These are phyloP conservation scores for Boletus rubropictus DNA, from an alignment of 768 basidiomycete genomes.

Conservation along the genomic window DNA sequence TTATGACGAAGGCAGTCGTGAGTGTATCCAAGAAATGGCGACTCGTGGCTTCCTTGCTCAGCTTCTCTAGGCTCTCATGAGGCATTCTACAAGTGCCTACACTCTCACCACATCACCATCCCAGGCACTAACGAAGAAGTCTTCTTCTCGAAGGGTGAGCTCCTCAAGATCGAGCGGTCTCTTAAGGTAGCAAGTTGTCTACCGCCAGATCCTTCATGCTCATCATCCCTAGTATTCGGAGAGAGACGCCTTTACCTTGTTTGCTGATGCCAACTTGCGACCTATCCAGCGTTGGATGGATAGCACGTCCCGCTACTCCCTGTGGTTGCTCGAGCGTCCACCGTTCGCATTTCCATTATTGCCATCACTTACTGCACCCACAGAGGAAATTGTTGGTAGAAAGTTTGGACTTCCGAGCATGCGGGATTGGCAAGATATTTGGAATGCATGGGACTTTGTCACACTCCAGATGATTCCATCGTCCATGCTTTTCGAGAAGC, in stretches of 20 bases:
- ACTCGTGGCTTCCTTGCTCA: background rate
- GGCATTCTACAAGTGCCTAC: constrained; percentile 72
- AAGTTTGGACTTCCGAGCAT: constrained; percentile 64
- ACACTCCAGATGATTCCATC: constrained; percentile 82
- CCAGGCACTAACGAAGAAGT: constrained; percentile 41
- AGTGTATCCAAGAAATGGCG: constrained; percentile 16
- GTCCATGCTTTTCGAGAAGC: constrained; percentile 82
- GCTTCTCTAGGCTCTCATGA: constrained; percentile 65
- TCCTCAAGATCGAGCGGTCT: constrained; percentile 81
- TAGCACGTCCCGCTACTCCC: constrained; percentile 59
- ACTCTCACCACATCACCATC: constrained; percentile 50
- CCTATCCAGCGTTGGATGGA: constrained; percentile 86
- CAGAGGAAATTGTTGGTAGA: constrained; percentile 17
- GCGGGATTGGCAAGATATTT: constrained; percentile 76
- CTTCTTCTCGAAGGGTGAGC: constrained; percentile 62
- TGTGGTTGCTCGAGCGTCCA: constrained; percentile 91
- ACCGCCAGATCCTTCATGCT: background rate
- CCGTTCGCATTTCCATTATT: constrained; percentile 70
- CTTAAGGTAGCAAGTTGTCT: constrained; percentile 58
- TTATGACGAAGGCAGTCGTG: constrained; percentile 53
- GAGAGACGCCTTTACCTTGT: constrained; percentile 60
- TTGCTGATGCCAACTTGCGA: constrained; percentile 70
- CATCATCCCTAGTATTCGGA: constrained; percentile 63
- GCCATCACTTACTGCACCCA: constrained; percentile 31
- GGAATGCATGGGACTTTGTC: constrained; percentile 86